phyloP scores from a whole-genome alignment of 345 rosid species.

The Moringa oleifera region DNA sequence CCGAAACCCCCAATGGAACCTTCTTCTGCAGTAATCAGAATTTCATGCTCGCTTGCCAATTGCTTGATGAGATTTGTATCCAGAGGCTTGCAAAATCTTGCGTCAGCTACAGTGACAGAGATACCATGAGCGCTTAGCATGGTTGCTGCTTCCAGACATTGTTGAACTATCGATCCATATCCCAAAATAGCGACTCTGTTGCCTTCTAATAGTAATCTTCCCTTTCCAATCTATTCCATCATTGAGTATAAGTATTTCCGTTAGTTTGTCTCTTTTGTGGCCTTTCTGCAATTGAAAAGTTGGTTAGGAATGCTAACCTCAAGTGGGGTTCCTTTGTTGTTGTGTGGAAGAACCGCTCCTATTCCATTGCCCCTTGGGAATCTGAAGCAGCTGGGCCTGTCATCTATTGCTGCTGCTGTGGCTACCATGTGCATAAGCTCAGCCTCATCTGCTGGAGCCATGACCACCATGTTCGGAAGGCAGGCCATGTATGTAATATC shows the following conservation, averaged over 20 bases:
- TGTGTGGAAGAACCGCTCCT: slow-evolving; percentile 48
- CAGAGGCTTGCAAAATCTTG: slow-evolving; percentile 89
- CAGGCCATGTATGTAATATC: slow-evolving; percentile 69
- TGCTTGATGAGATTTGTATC: slow-evolving; percentile 58
- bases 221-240: slow-evolving; percentile 63
- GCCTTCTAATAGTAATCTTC: slow-evolving; percentile 70
- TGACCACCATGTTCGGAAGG: slow-evolving; percentile 81
- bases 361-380: slow-evolving; percentile 75
- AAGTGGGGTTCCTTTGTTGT: slow-evolving; percentile 53
- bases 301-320: slow-evolving; percentile 33
- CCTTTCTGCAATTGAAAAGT: not conserved
- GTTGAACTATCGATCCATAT: slow-evolving; percentile 74
- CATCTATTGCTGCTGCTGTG: slow-evolving; percentile 69
- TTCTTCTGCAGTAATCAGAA: slow-evolving; percentile 77
- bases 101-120: slow-evolving; percentile 69
- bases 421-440: slow-evolving; percentile 82
- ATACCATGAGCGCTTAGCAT: slow-evolving; percentile 39
- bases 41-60: slow-evolving; percentile 66
- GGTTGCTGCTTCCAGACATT: slow-evolving; percentile 52
- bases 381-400: slow-evolving; percentile 81
- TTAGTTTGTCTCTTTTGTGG: slow-evolving; percentile 3
- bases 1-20: slow-evolving; percentile 89
- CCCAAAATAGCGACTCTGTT: slow-evolving; percentile 70
- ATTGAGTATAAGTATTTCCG: not conserved
- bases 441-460: slow-evolving; percentile 79